Evolutionary conservation across 176 grass and related monocot species (phyloP), one percentile per base, ranked within the genome.

Genomic region (Eragrostis curvula): DNA sequence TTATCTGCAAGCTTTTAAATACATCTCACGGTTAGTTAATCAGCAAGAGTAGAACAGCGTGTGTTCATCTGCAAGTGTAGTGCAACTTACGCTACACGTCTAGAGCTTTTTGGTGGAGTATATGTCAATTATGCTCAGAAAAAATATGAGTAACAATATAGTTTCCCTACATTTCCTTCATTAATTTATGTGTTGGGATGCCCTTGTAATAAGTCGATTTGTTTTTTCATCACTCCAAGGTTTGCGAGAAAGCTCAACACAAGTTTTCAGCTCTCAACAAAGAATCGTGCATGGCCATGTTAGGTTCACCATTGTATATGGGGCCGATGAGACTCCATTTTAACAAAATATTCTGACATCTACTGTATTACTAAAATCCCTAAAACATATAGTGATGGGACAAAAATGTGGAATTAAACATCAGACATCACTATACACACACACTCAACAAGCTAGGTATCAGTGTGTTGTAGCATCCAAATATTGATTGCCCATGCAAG

Each of bases 41-140:
- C 52, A 73, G 12, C 60, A 73, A 73, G n/a, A 44, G 6, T 13
- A 84, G n/a, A 79, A 73, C 15, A 58, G 2, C 43, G 5, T 32
- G 5, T 40, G 53, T 29, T 53, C 5, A 28, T 8, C 25, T 23
- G 18, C 11, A 72, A 49, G 74, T 49, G 47, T 83, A 48, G 53
- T 42, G 5, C 29, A 73, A 27, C n/a, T 56, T n/a, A 29, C 7
- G 27, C 9, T 68, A 48, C 12, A 14, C 6, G 8, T 10, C 10
- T 27, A 13, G 24, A 24, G 21, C 12, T 59, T 25, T 25, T 59
- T 27, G 5, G 5, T 27, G 23, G 2, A 13, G 24, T 27, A 13
- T 60, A 10, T 11, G n/a, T 12, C 57, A 20, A 45, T 49, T 41
- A 73, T 73, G 27, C 44, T 50, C 13, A 48, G 12, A 32, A 82